These are phyloP conservation scores for Camelina laxa DNA, from an alignment of 345 rosid species.

Conservation along the genomic window DNA sequence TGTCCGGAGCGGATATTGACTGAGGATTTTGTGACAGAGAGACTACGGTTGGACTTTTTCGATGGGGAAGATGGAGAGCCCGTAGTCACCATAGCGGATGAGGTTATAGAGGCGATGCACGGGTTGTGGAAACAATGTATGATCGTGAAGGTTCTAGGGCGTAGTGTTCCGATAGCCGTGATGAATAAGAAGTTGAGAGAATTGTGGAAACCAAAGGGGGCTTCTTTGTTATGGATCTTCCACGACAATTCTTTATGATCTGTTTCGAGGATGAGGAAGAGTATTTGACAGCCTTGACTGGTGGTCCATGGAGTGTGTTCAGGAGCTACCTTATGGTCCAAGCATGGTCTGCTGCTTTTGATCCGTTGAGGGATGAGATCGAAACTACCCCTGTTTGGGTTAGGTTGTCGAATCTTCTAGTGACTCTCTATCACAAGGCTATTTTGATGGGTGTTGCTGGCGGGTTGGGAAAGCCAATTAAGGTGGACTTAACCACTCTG, in stretches of 20 bases:
- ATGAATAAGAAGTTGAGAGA: neutral
- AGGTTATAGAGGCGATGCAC: neutral
- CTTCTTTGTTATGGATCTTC: neutral
- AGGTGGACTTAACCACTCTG: neutral
- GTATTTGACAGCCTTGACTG: neutral
- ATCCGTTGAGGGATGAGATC: neutral
- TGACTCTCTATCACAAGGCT: neutral
- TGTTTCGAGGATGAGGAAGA: neutral
- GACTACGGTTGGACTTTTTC: fast-evolving
- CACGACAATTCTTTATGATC: neutral
- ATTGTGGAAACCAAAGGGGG: neutral
- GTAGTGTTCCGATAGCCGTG: fast-evolving
- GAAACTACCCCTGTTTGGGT: neutral
- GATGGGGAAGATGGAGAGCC: neutral
- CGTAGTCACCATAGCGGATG: neutral
- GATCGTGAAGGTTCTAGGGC: neutral
- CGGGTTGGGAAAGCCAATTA: neutral
- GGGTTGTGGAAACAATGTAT: neutral
- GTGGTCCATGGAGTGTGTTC: neutral
- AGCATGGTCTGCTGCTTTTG: neutral
- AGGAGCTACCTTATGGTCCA: neutral
- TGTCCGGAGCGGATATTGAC: fast-evolving
- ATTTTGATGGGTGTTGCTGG: neutral
- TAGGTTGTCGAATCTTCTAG: neutral
- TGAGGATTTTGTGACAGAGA: neutral